Percentiles rank a stretch among this genome's conserved stretches.
These are phyloP conservation scores for Ligustrum vulgare DNA, from an alignment of 257 asterid genomes.

Conservation along the genomic window DNA sequence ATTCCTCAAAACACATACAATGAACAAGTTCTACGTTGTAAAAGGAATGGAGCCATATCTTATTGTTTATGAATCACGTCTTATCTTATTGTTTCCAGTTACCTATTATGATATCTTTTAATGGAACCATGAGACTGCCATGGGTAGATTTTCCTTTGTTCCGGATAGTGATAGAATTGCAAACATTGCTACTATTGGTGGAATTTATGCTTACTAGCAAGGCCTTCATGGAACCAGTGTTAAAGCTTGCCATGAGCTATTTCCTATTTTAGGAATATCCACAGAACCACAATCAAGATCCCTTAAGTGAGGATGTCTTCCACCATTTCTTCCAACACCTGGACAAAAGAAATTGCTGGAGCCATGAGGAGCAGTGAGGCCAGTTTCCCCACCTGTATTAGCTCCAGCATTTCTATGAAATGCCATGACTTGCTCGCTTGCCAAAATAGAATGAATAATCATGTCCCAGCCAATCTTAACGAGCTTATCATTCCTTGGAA, in stretches of 20 bases:
- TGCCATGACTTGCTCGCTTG: slow-evolving; percentile 77
- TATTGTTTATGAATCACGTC: too few species aligned
- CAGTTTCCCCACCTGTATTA: slow-evolving; percentile 56
- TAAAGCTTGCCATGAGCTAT: slow-evolving; percentile 77
- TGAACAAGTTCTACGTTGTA: too few species aligned
- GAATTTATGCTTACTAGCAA: slow-evolving; percentile 75
- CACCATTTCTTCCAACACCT: slow-evolving; percentile 55
- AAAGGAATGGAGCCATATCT: too few species aligned
- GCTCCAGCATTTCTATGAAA: slow-evolving; percentile 33
- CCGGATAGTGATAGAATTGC: too few species aligned
- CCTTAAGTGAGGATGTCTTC: slow-evolving; percentile 47
- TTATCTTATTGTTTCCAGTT: too few species aligned
- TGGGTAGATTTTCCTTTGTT: too few species aligned
- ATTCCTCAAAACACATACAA: too few species aligned
- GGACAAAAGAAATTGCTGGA: slow-evolving; percentile 49
- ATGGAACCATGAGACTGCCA: too few species aligned
- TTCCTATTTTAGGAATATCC: slow-evolving; percentile 56
- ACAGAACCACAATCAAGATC: slow-evolving; percentile 61
- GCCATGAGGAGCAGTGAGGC: slow-evolving; percentile 65
- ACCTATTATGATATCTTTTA: too few species aligned
- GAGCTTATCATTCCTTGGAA: slow-evolving; percentile 77
- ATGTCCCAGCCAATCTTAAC: slow-evolving; percentile 74
- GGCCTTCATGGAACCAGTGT: slow-evolving; percentile 98
- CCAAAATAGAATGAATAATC: slow-evolving; percentile 70
- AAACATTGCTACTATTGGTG: too few species aligned